Conservation (phyloP, 2,329 filamentous ascomycete genomes). For the Claviceps citrina region DNA sequence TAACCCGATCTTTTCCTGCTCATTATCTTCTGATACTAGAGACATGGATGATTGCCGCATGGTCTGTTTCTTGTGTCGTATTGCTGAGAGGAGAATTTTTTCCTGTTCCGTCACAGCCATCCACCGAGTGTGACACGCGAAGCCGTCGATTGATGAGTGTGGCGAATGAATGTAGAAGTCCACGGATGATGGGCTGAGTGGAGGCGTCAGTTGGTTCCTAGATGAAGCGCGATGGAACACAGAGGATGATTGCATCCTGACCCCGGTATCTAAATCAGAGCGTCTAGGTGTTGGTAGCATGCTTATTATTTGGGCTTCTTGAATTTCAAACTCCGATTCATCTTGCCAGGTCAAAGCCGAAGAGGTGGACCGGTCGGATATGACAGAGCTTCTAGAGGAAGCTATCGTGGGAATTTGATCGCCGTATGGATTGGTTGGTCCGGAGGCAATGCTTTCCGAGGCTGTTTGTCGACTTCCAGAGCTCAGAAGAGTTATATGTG, state of each 20-base stretch:
- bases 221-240: conserved; percentile 9
- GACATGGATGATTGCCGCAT: conserved; percentile 34
- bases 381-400: conserved; percentile 16
- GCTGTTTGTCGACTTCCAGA: conserved; percentile 6
- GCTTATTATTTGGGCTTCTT: conserved; percentile 26
- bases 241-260: neutral
- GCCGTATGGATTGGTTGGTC: conserved; percentile 14
- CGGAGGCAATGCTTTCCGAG: conserved; percentile 7
- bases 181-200: conserved; percentile 35
- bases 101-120: conserved; percentile 45
- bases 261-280: conserved; percentile 10
- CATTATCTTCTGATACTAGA: conserved; percentile 24
- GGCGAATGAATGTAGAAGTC: conserved; percentile 31
- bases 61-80: conserved; percentile 40
- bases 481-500: conserved; percentile 27
- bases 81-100: conserved; percentile 40
- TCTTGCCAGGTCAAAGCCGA: conserved; percentile 20
- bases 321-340: conserved; percentile 17
- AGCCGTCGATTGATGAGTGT: conserved; percentile 22
- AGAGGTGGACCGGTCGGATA: conserved; percentile 24
- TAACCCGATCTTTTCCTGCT: neutral
- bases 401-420: conserved; percentile 12
- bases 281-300: conserved; percentile 19
- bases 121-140: conserved; percentile 24
- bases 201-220: conserved; percentile 31